Evolutionary conservation across 306 rosid species (phyloP).

Genomic region (Quercus glauca): DNA sequence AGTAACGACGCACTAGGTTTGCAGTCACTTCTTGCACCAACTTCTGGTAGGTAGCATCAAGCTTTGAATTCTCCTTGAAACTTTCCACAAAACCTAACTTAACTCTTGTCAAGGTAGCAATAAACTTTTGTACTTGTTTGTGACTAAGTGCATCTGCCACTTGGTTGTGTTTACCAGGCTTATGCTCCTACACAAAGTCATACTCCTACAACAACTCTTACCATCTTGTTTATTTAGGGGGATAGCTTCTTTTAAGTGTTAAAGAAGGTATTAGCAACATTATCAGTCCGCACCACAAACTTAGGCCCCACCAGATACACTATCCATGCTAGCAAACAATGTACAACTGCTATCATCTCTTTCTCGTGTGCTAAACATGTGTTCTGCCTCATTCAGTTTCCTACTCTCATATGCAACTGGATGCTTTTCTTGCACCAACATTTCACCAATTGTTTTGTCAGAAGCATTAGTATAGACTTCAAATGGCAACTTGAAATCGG

Average conservation of each 20-base stretch:
- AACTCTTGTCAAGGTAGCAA: background rate
- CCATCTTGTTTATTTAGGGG: slow-evolving; percentile 6
- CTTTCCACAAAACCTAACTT: background rate
- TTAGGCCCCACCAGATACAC: too few species aligned
- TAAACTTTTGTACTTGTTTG: background rate
- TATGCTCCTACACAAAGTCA: background rate
- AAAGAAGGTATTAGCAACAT: slow-evolving; percentile 6
- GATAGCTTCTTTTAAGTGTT: too few species aligned
- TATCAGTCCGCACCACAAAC: background rate
- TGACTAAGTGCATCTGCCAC: background rate
- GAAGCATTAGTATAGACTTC: background rate
- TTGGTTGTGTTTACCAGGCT: background rate
- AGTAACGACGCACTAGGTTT: background rate
- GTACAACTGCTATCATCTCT: too few species aligned
- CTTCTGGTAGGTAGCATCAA: background rate
- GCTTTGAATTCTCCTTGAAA: background rate
- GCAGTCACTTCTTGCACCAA: background rate
- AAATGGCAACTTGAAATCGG: background rate
- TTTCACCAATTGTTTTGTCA: too few species aligned
- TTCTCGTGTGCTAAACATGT: too few species aligned
- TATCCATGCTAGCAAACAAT: too few species aligned
- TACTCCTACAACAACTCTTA: background rate
- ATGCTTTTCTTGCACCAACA: too few species aligned
- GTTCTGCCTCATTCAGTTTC: too few species aligned
- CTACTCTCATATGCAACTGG: too few species aligned